A percentile compares a stretch with the other conserved stretches of the same genome.
phyloP scores from a whole-genome alignment of 805 yeast genomes.

The Kluyveromyces lactis region DNA sequence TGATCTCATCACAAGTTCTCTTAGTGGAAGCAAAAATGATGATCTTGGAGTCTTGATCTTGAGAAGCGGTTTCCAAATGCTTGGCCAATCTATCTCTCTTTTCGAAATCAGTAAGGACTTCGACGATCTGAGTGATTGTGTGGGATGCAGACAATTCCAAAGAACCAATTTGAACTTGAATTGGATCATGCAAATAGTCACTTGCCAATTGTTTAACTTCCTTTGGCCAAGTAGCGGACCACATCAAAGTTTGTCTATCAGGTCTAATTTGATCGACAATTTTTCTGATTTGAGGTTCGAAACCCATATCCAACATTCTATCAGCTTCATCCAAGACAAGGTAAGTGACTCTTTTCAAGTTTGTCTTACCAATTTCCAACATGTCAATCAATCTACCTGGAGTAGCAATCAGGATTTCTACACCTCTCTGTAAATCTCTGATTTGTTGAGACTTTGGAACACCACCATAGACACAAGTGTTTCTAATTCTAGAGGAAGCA shows the following conservation, averaged over 20 bases:
- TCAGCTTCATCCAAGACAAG: slow-evolving; percentile 98
- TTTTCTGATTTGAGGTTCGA: slow-evolving; percentile 98
- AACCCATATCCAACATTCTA: slow-evolving; percentile 99
- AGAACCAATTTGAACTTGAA: slow-evolving; percentile 95
- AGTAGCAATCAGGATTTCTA: slow-evolving; percentile 93
- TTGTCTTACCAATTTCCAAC: slow-evolving; percentile 92
- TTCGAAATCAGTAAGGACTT: slow-evolving; percentile 84
- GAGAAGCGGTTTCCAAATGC: slow-evolving; percentile 75
- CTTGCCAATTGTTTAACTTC: slow-evolving; percentile 89
- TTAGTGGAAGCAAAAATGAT: slow-evolving; percentile 93
- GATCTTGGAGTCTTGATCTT: slow-evolving; percentile 61
- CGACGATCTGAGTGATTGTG: slow-evolving; percentile 87
- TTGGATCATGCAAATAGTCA: slow-evolving; percentile 86
- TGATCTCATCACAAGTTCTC: slow-evolving; percentile 95
- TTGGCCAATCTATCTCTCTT: slow-evolving; percentile 85
- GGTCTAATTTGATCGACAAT: slow-evolving; percentile 98
- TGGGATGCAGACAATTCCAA: slow-evolving; percentile 94
- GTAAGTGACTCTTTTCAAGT: slow-evolving; percentile 92
- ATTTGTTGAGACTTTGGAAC: slow-evolving; percentile 97
- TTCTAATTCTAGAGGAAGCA: slow-evolving; percentile 83
- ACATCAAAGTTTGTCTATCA: slow-evolving; percentile 98
- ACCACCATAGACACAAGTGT: slow-evolving; percentile 98
- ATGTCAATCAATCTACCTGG: slow-evolving; percentile 98
- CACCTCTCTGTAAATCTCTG: slow-evolving; percentile 92
- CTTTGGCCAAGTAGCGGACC: slow-evolving; percentile 99